Evolutionary conservation across 2,329 filamentous ascomycete genomes (phyloP), one percentile per base, ranked within the genome.

Genomic region (Hypocreales sp.): DNA sequence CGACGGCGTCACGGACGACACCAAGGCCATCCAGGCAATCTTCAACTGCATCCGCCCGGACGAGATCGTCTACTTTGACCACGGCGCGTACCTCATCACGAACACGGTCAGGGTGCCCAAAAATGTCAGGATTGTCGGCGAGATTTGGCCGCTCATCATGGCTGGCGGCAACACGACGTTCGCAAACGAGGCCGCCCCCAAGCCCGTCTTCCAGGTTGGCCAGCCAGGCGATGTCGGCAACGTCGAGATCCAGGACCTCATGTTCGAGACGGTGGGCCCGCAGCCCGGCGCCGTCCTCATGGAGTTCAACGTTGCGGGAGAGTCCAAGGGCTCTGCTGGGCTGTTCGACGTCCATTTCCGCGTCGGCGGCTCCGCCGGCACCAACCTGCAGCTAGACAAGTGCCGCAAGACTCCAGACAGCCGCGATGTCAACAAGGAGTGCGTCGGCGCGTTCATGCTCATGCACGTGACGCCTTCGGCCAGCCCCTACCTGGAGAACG

Each of bases 331-430:
- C 25, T 68, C 72, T 2, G 75, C 74, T 13, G 87, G 73, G 35
- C 74, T 94, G 55, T 98, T 86, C 81, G 90, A 98, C 44, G 76
- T 86, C n/a, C 90, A 98, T 61, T 78, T 90, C 57, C 82, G 90
- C 45, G 71, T 98, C 41, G 87, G 84, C 41, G 90, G 90, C 23
- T 75, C 77, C 29, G 76, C 79, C 5, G 87, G 87, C 33, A 92
- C 86, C 16, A 56, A 80, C 37, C 67, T 95, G 11, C 81, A 92
- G 54, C 78, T 76, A 12, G 66, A 81, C 50, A 74, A 64, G 30
- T 94, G 86, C 59, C 53, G 68, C 49, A 92, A 92, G 65, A 79
- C 75, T 35, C 79, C 79, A 22, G 61, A 64, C 27, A 55, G 60
- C 10, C 65, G 62, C 7, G 18, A 20, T 5, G 72, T 78, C 27